Conservation (phyloP, 169 alveolate genomes). For the Eimeria nieschulzi region DNA sequence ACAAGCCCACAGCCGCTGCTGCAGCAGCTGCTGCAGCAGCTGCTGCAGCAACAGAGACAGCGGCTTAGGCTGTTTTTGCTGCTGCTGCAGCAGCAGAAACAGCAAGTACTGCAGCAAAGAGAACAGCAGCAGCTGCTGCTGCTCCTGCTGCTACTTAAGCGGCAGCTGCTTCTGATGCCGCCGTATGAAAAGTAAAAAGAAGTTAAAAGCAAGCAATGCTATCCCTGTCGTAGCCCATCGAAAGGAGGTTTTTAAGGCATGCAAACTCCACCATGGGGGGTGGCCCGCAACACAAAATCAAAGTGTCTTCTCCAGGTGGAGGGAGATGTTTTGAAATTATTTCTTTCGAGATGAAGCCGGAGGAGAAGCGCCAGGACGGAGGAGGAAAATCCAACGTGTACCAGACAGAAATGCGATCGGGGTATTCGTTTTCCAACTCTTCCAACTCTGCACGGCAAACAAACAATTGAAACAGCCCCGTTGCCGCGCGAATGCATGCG, state of each 20-base stretch:
- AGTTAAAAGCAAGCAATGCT: background rate
- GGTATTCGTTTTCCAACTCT: conserved; percentile 51
- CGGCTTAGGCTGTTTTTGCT: background rate
- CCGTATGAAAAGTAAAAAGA: background rate
- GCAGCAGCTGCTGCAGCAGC: conserved; percentile 28
- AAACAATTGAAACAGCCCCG: background rate
- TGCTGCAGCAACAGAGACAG: background rate
- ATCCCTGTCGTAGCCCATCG: background rate
- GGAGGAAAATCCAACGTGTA: conserved; percentile 77
- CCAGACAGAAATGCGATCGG: conserved; percentile 75
- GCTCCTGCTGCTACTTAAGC: conserved; percentile 4
- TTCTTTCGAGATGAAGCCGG: conserved; percentile 81
- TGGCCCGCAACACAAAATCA: conserved; percentile 86
- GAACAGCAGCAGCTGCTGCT: background rate
- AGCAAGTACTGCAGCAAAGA: background rate
- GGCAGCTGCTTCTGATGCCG: background rate
- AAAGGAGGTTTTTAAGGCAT: background rate
- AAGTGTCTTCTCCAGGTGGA: conserved; percentile 77
- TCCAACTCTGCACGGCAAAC: conserved; percentile 57
- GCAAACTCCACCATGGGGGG: conserved; percentile 81
- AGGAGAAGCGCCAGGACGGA: conserved; percentile 78
- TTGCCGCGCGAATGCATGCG: background rate
- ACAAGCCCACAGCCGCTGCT: conserved; percentile 4
- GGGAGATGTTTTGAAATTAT: conserved; percentile 81
- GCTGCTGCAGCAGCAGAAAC: background rate